A percentile compares a stretch with the other conserved stretches of the same genome.
Conservation (phyloP, 495 filamentous ascomycete species). For the Antarctomyces pellizariae region DNA sequence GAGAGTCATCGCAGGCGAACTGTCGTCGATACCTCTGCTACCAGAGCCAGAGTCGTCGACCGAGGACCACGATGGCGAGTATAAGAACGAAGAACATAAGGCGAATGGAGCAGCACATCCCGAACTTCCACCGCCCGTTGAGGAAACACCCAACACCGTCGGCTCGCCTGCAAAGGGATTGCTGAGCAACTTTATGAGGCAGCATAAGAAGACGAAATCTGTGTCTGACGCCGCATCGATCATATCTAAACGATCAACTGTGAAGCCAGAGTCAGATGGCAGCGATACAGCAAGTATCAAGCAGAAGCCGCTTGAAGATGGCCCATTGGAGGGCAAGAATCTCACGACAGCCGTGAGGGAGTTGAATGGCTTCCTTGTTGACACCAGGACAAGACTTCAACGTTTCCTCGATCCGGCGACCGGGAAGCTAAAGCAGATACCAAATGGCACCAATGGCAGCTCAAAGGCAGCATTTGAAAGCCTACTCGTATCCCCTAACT, state of each 20-base stretch:
- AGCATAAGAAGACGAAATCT: slow-evolving; percentile 27
- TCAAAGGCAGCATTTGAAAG: slow-evolving; percentile 25
- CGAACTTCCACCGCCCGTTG: slow-evolving; percentile 14
- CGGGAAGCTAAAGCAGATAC: slow-evolving; percentile 41
- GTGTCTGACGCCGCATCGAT: slow-evolving; percentile 48
- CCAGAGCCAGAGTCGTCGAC: slow-evolving; percentile 16
- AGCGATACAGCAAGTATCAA: slow-evolving; percentile 24
- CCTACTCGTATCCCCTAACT: slow-evolving; percentile 21
- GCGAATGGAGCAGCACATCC: slow-evolving; percentile 10
- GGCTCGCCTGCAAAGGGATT: slow-evolving; percentile 21
- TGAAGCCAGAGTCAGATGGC: slow-evolving; percentile 21
- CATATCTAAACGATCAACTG: slow-evolving; percentile 33
- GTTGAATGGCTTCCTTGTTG: slow-evolving; percentile 64
- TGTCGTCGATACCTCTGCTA: slow-evolving; percentile 38
- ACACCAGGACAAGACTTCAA: slow-evolving; percentile 60
- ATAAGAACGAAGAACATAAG: slow-evolving; percentile 22
- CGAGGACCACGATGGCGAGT: slow-evolving; percentile 25
- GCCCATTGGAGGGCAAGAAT: slow-evolving; percentile 49
- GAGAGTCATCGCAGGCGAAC: slow-evolving; percentile 55
- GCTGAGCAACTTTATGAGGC: slow-evolving; percentile 26
- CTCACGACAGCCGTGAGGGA: slow-evolving; percentile 57
- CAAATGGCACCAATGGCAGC: slow-evolving; percentile 25
- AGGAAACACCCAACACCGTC: too few relatives aligned
- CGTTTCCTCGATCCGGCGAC: slow-evolving; percentile 52
- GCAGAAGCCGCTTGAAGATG: slow-evolving; percentile 15